A percentile compares a stretch with the other conserved stretches of the same genome.
phyloP scores from a whole-genome alignment of 768 basidiomycete species.

The Rhizopogon rudus region DNA sequence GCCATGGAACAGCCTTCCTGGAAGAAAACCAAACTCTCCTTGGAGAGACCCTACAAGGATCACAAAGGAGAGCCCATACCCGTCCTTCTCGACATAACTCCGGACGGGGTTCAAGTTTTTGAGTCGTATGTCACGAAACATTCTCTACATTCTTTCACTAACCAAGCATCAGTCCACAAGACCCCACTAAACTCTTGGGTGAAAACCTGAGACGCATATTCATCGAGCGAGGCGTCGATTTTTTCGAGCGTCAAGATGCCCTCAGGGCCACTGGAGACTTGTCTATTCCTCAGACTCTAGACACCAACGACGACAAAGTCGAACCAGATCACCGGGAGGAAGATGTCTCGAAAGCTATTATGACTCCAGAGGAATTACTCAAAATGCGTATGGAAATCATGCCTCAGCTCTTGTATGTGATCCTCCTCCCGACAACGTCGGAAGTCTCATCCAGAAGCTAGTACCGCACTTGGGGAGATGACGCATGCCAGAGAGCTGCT shows the following conservation, averaged over 20 bases:
- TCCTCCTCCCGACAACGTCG: neutral
- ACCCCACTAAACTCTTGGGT: constrained; percentile 54
- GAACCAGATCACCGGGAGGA: constrained; percentile 24
- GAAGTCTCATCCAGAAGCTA: constrained; percentile 20
- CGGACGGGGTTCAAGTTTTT: constrained; percentile 63
- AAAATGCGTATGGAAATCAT: constrained; percentile 71
- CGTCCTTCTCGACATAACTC: constrained; percentile 60
- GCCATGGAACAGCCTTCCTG: constrained; percentile 37
- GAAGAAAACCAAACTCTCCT: constrained; percentile 59
- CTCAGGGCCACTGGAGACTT: constrained; percentile 14
- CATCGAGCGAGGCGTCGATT: constrained; percentile 66
- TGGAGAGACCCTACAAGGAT: constrained; percentile 80
- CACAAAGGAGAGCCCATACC: constrained; percentile 63
- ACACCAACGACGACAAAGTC: constrained; percentile 22
- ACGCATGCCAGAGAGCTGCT: constrained; percentile 70
- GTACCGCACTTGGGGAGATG: constrained; percentile 78
- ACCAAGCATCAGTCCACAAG: constrained; percentile 41
- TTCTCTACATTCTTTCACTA: constrained; percentile 8
- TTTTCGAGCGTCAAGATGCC: constrained; percentile 53
- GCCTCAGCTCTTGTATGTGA: constrained; percentile 67
- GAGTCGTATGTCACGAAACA: constrained; percentile 53
- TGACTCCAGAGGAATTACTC: constrained; percentile 69
- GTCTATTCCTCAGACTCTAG: constrained; percentile 21
- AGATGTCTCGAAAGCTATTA: constrained; percentile 30
- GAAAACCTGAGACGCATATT: constrained; percentile 67